Evolutionary conservation across 768 basidiomycete species (phyloP), one percentile per base, ranked within the genome.

Genomic region (Lactifluus subvellereus): DNA sequence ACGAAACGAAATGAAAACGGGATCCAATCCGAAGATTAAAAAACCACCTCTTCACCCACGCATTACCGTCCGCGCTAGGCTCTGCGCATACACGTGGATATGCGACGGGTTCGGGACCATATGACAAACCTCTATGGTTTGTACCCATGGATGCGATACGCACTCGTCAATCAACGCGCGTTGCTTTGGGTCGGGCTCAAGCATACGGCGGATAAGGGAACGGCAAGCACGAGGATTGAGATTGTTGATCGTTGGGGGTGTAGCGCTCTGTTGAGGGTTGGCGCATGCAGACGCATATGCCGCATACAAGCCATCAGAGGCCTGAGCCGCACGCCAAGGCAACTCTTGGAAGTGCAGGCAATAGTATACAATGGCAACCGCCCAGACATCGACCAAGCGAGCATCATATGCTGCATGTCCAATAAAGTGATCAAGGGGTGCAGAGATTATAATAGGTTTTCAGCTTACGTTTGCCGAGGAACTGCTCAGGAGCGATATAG

Each of bases 401-500:
- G 96, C 96, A 70, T 98, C 96, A 72, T 98, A 99, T 69, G 96
- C 96, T 97, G 73, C 43, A 43, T 55, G 62, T 43, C 54, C 53
- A 55, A 59, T 58, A 57, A 38, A 64, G 64, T 68, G 59, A 66
- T 74, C 78, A 70, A 80, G 74, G 74, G 72, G 74, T 77, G 74
- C 72, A 74, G 65, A 65, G 67, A 69, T 56, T 71, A 70, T 69
- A 61, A 72, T 71, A 69, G 70, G 64, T 64, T 60, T 64, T 64
- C 67, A 67, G 80, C 94, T 85, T 81, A 96, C 96, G 94, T 86
- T 97, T 95, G 71, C 88, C 86, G 69, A 94, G 77, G 71, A 98
- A 99, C 76, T 97, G 92, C 74, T 99, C 96, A 33, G 97, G 97
- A 9, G 96, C 96, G 71, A 99, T 99, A 76, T 99, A 99, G 1